phyloP scores from a whole-genome alignment of 164 flowering plant species.

The Magnolia officinalis region DNA sequence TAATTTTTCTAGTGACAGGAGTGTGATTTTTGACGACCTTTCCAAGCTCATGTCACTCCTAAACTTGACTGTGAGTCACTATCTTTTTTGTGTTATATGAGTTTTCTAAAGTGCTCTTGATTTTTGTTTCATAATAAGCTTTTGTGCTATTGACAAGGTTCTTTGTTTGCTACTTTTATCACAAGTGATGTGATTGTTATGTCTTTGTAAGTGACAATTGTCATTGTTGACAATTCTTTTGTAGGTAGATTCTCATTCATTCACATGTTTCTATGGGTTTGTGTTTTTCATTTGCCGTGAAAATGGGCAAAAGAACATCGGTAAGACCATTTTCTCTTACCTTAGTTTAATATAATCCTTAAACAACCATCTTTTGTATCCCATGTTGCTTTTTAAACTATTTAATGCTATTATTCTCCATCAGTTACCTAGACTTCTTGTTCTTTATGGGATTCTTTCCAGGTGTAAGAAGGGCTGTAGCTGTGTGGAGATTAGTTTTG shows the following conservation, averaged over 20 bases:
- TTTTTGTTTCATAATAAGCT: background rate
- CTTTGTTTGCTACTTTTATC: background rate
- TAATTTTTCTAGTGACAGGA: conserved; percentile 36
- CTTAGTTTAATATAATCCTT: background rate
- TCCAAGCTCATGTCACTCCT: conserved; percentile 55
- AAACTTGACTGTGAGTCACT: conserved; percentile 48
- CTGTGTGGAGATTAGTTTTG: conserved; percentile 80
- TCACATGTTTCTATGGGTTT: conserved; percentile 81
- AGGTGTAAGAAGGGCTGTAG: conserved; percentile 79
- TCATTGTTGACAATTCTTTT: conserved; percentile 12
- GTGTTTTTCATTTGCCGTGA: conserved; percentile 91
- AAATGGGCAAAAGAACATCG: conserved; percentile 82
- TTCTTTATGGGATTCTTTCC: conserved; percentile 16
- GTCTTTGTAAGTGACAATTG: background rate
- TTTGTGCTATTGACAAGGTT: background rate
- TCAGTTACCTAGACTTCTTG: background rate
- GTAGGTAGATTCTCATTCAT: conserved; percentile 69
- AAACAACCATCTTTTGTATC: background rate
- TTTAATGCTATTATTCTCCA: background rate
- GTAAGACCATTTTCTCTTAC: conserved; percentile 41
- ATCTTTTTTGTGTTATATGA: background rate
- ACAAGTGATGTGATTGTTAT: background rate
- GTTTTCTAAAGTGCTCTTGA: background rate
- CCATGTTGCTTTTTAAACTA: background rate
- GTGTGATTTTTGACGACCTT: conserved; percentile 53